Evolutionary conservation across 1,139 yeast species (phyloP).

Genomic region (Wickerhamomyces sp.): DNA sequence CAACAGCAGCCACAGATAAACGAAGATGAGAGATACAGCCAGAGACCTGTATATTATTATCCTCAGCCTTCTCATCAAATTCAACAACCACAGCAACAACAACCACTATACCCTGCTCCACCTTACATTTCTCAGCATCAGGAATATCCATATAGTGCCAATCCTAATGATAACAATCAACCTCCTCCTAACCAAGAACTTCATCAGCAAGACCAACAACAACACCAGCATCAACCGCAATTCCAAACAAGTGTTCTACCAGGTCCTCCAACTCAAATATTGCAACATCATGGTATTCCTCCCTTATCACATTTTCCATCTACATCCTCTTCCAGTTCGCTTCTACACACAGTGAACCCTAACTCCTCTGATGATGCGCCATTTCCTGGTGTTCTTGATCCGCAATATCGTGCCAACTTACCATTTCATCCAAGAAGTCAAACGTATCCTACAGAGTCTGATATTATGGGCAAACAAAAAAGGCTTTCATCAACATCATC

Average conservation of each 20-base stretch:
- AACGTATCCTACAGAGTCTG: constrained; percentile 16
- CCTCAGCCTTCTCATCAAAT: background rate
- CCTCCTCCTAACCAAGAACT: background rate
- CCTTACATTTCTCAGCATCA: background rate
- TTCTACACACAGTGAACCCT: background rate
- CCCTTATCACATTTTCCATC: background rate
- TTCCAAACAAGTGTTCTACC: background rate
- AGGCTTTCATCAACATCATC: constrained; percentile 13
- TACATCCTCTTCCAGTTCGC: background rate
- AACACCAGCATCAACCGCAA: background rate
- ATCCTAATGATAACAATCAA: background rate
- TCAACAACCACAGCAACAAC: constrained; percentile 1
- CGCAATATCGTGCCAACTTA: constrained; percentile 4
- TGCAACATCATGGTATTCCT: background rate
- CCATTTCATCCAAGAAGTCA: constrained; percentile 12
- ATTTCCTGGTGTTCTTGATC: constrained; percentile 14
- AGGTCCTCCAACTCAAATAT: background rate
- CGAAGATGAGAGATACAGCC: background rate
- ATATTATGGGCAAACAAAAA: constrained; percentile 3
- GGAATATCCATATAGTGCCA: background rate
- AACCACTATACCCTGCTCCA: background rate
- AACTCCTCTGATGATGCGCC: constrained; percentile 10
- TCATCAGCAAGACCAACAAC: background rate
- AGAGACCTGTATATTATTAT: background rate
- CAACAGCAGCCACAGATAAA: background rate